Conservation (phyloP, 495 filamentous ascomycete genomes). For the Podospora pseudoanserina region DNA sequence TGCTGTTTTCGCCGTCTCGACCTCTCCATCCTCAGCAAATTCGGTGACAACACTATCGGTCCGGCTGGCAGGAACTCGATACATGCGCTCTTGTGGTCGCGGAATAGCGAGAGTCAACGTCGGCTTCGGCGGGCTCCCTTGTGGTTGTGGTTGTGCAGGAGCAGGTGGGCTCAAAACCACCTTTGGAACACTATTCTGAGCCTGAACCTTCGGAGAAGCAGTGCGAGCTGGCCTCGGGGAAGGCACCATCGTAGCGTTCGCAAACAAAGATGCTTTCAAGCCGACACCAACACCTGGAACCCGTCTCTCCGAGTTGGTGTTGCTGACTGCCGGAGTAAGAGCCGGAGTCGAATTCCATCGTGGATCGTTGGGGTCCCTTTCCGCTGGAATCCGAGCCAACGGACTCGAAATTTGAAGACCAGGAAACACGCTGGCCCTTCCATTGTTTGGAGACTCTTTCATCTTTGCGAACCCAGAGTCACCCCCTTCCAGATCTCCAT, state of each 20-base stretch:
- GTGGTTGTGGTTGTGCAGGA: constrained; percentile 12
- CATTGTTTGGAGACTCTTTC: constrained; percentile 32
- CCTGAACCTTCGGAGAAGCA: not conserved
- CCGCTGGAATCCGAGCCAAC: constrained; percentile 27
- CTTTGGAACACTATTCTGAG: not conserved
- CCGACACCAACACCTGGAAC: constrained; percentile 1
- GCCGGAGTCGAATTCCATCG: constrained; percentile 18
- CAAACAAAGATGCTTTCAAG: not conserved
- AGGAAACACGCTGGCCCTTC: constrained; percentile 9
- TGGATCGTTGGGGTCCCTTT: constrained; percentile 21
- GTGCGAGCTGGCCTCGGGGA: not conserved
- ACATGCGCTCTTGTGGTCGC: constrained; percentile 8
- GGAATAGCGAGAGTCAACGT: constrained; percentile 36
- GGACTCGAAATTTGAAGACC: constrained; percentile 37
- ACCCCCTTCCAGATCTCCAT: constrained; percentile 32
- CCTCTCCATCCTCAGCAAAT: constrained; percentile 46
- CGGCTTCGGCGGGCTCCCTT: constrained; percentile 31
- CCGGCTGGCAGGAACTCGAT: constrained; percentile 18
- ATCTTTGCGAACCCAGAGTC: constrained; percentile 36
- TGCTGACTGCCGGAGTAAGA: not conserved
- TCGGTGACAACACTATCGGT: constrained; percentile 44
- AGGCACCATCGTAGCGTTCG: not conserved
- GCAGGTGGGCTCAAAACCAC: constrained; percentile 8
- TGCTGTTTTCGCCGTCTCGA: constrained; percentile 29
- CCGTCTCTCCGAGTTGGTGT: constrained; percentile 30